phyloP scores from a whole-genome alignment of 2,329 filamentous ascomycete species.

The Ascochyta viciae-villosae region DNA sequence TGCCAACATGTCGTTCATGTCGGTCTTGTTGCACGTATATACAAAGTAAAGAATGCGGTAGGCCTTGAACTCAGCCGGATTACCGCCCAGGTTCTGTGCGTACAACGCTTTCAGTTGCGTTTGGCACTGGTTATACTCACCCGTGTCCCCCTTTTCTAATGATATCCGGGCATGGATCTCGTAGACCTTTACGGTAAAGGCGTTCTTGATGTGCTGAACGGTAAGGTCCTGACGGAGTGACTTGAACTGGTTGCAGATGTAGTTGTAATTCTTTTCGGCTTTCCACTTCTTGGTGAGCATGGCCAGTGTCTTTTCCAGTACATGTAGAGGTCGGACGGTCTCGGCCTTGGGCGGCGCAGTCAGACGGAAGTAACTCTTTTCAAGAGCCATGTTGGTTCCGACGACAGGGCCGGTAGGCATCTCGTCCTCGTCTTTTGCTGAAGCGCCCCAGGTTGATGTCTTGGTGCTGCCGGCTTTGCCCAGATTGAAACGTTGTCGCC shows the following conservation, averaged over 20 bases:
- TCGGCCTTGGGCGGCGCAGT: conserved; percentile 89
- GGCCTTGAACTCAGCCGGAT: conserved; percentile 94
- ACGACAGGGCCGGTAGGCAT: conserved; percentile 73
- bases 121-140: conserved; percentile 99
- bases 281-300: conserved; percentile 94
- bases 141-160: conserved; percentile 96
- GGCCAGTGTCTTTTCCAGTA: conserved; percentile 85
- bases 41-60: conserved; percentile 99
- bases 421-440: conserved; percentile 57
- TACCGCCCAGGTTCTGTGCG: conserved; percentile 83
- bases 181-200: conserved; percentile 95
- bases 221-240: conserved; percentile 97
- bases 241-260: conserved; percentile 99
- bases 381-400: conserved; percentile 81
- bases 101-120: conserved; percentile 95
- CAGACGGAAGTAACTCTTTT: conserved; percentile 94
- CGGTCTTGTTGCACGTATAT: conserved; percentile 96
- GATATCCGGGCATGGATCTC: conserved; percentile 98
- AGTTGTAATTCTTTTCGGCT: conserved; percentile 90
- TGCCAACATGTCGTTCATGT: conserved; percentile 97
- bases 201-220: conserved; percentile 94
- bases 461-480: conserved; percentile 60
- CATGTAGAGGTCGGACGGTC: conserved; percentile 80
- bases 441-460: conserved; percentile 58
- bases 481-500: conserved; percentile 83